These are phyloP conservation scores for Pseudogymnoascus verrucosus DNA, from an alignment of 2,329 filamentous ascomycete genomes.

Conservation along the genomic window DNA sequence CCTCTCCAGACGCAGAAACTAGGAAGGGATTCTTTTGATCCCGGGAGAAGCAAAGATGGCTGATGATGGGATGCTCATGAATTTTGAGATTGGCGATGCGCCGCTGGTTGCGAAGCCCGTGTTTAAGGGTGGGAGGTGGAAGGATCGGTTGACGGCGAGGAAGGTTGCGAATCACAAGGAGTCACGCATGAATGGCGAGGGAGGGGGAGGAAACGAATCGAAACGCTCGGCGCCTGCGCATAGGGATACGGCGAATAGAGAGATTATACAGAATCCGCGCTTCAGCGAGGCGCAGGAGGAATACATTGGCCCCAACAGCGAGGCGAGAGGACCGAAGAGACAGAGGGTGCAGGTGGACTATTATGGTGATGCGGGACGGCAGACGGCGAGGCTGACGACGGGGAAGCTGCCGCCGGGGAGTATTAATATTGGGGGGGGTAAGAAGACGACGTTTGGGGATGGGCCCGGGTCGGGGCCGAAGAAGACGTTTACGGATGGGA, in stretches of 20 bases:
- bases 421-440: conserved; percentile 24
- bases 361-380: conserved; percentile 1
- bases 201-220: conserved; percentile 22
- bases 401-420: conserved; percentile 32
- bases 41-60: conserved; percentile 53
- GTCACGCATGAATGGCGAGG: conserved; percentile 31
- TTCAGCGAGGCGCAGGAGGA: conserved; percentile 18
- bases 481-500: conserved; percentile 26
- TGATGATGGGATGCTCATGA: conserved; percentile 90
- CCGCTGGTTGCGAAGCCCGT: conserved; percentile 52
- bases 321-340: conserved; percentile 35
- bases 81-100: conserved; percentile 71
- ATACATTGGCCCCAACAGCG: conserved; percentile 23
- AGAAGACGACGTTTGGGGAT: conserved; percentile 17
- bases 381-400: conserved; percentile 23
- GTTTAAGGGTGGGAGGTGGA: conserved; percentile 90
- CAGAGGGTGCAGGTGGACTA: conserved; percentile 32
- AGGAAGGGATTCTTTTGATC: neutral
- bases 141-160: conserved; percentile 75
- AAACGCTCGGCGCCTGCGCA: conserved; percentile 8
- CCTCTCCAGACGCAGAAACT: neutral
- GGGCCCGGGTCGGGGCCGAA: conserved; percentile 18
- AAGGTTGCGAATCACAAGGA: conserved; percentile 51
- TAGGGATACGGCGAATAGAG: conserved; percentile 12
- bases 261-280: conserved; percentile 2